Base-by-base conservation (phyloP, 805 yeast genomes). In the Wickerhamiella nectarea region DNA sequence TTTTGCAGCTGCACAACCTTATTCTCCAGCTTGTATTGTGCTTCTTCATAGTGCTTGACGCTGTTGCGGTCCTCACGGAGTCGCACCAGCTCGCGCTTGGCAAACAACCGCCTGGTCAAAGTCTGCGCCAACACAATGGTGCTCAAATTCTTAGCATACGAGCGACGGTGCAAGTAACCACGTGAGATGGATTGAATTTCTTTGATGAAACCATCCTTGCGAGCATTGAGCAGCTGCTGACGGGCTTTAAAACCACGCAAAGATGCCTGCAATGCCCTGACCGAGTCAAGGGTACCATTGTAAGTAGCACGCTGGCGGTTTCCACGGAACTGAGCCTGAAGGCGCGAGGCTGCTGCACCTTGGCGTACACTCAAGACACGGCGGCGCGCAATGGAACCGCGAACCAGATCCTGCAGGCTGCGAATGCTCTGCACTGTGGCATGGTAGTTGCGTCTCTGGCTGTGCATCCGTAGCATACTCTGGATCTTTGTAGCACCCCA, bases 1-100 rank as follows among this genome's bases (percentile, higher is more conserved):
- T 89, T 93, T 3, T 96, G 89, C 53, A 91, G 74, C 62, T 87
- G 94, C 51, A 91, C 86, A n/a, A 93, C 96, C 69, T 93, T 91
- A 64, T 91, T 91, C 63, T 91, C 99, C 56, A 93, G 72, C 60
- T 81, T 76, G 65, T 85, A 91, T 55, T 94, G 86, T 33, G 84
- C 94, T 60, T 89, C 95, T 62, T 84, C 76, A 67, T 84, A 72
- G 58, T 80, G 93, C 59, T 80, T 79, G 36, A 85, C 94, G 12
- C 95, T 84, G 59, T 84, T 84, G 24, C 96, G 95, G 51, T 91
- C 97, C n/a, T 71, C 71, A 59, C 76, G 82, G 60, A 85, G 68
- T 46, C 68, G 63, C 50, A 66, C 64, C 53, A 83, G 74, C 58
- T 80, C 79, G 41, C 65, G 66, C 49, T 67, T 67, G 20, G 99